phyloP scores from a whole-genome alignment of 768 basidiomycete genomes.

The Suillus variegatus region DNA sequence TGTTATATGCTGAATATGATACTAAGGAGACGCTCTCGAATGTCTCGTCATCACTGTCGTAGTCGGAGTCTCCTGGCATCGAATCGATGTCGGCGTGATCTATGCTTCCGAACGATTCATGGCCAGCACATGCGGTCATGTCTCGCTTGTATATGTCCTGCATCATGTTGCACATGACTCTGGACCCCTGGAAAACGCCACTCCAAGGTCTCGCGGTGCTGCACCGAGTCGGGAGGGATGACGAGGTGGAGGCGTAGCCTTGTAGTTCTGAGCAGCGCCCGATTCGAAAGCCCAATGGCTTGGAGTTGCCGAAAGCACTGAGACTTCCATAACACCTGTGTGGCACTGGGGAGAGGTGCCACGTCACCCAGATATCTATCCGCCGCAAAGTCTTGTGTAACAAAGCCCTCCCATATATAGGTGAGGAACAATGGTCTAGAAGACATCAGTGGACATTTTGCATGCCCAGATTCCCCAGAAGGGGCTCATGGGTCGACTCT shows the following conservation, averaged over 20 bases:
- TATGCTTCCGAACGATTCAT: not conserved
- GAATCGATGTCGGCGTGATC: not conserved
- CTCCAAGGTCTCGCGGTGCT: not conserved
- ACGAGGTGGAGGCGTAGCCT: not conserved
- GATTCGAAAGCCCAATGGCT: conserved; percentile 3
- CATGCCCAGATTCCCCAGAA: not conserved
- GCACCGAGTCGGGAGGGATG: not conserved
- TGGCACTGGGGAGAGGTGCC: not conserved
- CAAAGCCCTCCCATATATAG: not conserved
- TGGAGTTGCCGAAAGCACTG: conserved; percentile 5
- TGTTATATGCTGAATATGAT: conserved; percentile 11
- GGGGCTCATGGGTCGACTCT: not conserved
- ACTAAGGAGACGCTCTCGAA: not conserved
- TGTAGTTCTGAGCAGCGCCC: conserved; percentile 4
- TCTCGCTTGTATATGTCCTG: conserved; percentile 7
- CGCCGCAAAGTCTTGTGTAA: conserved; percentile 3
- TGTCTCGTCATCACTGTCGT: not conserved
- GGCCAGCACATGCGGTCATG: not conserved
- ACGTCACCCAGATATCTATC: conserved; percentile 9
- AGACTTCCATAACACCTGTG: not conserved
- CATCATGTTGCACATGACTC: conserved; percentile 1
- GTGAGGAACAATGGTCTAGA: not conserved
- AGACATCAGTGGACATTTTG: not conserved
- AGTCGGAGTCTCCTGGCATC: not conserved
- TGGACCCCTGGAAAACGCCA: conserved; percentile 9